Conservation (phyloP, 495 filamentous ascomycete species). For the Durotheca rogersii region DNA sequence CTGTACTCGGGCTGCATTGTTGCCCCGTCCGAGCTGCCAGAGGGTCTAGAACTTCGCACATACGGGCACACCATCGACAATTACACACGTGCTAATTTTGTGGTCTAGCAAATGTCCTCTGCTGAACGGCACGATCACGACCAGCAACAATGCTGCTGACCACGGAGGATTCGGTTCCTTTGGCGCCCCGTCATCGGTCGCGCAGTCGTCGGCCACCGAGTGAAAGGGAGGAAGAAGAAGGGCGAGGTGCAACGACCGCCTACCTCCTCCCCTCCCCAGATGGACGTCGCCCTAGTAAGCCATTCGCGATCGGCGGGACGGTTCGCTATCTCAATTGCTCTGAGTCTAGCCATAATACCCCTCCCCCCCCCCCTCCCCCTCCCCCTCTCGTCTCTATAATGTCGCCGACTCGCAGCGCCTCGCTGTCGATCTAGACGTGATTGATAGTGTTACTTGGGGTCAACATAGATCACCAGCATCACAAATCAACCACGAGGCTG, state of each 20-base stretch:
- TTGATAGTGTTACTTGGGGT: too few species aligned
- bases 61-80: conserved; percentile 1
- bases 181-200: conserved; percentile 37
- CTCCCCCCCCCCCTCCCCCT: too few species aligned
- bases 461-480: too few species aligned
- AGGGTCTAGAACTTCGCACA: not conserved
- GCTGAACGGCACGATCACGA: conserved; percentile 82
- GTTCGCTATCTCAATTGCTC: not conserved
- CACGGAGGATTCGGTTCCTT: conserved; percentile 56
- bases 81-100: conserved; percentile 44
- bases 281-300: not conserved
- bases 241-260: too few species aligned
- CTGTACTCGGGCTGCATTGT: not conserved
- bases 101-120: conserved; percentile 71
- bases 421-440: too few species aligned
- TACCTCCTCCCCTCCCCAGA: not conserved
- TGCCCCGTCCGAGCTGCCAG: conserved; percentile 2
- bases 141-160: conserved; percentile 59
- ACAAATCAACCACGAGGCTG: too few species aligned
- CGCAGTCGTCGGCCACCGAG: conserved; percentile 12
- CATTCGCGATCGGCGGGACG: not conserved
- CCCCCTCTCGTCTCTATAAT: too few species aligned
- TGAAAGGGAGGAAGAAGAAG: conserved; percentile 4
- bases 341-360: too few species aligned
- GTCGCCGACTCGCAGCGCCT: too few species aligned